Evolutionary conservation across 257 asterid species (phyloP).

Genomic region (Nicotiana paniculata): DNA sequence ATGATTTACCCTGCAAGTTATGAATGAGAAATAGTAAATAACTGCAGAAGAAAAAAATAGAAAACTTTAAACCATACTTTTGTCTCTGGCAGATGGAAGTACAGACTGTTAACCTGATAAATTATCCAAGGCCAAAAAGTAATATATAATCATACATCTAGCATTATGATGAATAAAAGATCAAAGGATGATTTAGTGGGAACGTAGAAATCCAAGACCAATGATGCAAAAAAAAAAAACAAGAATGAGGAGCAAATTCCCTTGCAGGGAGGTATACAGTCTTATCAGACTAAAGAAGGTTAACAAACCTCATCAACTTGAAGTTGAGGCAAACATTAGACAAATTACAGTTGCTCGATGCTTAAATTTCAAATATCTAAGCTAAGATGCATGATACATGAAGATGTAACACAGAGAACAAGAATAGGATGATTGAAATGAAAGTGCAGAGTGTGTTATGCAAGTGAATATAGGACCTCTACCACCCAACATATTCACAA

Average conservation of each 20-base stretch:
- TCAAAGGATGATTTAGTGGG: background rate
- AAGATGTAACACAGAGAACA: background rate
- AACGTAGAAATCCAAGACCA: background rate
- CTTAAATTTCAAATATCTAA: background rate
- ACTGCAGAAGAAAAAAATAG: background rate
- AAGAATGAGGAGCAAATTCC: background rate
- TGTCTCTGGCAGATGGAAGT: background rate
- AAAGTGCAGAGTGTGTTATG: background rate
- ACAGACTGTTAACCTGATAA: background rate
- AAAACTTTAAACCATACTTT: background rate
- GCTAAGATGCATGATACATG: background rate
- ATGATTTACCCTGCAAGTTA: slow-evolving; percentile 36
- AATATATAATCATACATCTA: background rate
- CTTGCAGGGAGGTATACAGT: slow-evolving; percentile 8
- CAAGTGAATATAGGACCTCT: background rate
- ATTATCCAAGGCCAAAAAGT: background rate
- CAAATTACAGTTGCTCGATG: background rate
- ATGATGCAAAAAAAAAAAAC: background rate
- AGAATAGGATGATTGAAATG: background rate
- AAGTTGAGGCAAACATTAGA: background rate
- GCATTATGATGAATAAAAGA: background rate
- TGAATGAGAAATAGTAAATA: background rate
- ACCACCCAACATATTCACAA: background rate
- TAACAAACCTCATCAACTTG: background rate
- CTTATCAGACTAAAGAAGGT: slow-evolving; percentile 2